Conservation (phyloP, 495 filamentous ascomycete species). For the Trichocladium uniseriatum region DNA sequence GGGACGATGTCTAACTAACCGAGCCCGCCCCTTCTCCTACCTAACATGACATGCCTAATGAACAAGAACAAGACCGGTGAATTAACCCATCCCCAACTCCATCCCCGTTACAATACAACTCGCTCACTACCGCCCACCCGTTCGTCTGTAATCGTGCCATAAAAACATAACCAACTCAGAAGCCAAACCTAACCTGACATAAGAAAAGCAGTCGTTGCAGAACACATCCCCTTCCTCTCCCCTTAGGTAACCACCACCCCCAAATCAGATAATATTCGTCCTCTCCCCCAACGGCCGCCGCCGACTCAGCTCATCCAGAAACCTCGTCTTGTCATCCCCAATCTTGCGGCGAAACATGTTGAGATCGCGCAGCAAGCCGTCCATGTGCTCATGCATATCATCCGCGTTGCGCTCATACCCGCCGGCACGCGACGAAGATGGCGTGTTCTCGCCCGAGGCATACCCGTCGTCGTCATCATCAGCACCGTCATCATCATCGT, state of each 20-base stretch:
- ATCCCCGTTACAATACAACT: neutral
- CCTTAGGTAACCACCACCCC: neutral
- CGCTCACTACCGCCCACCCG: neutral
- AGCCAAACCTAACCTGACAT: neutral
- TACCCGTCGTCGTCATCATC: slow-evolving; percentile 23
- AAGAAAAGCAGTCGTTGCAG: neutral
- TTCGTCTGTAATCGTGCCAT: neutral
- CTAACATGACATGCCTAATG: too few relatives aligned
- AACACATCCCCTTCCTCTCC: too few relatives aligned
- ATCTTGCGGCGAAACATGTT: slow-evolving; percentile 76
- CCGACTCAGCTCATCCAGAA: slow-evolving; percentile 28
- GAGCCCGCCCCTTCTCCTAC: too few relatives aligned
- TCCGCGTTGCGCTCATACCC: slow-evolving; percentile 45
- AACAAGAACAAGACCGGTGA: too few relatives aligned
- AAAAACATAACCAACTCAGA: neutral
- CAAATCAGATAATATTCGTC: slow-evolving; percentile 13
- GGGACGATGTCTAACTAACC: too few relatives aligned
- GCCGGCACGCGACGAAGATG: slow-evolving; percentile 28
- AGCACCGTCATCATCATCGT: slow-evolving; percentile 12
- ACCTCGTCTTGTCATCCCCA: slow-evolving; percentile 59
- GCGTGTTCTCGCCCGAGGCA: slow-evolving; percentile 11
- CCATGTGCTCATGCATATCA: slow-evolving; percentile 60
- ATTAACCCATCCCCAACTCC: slow-evolving; percentile 1
- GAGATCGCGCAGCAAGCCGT: slow-evolving; percentile 66
- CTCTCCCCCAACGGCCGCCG: slow-evolving; percentile 23